A percentile compares a stretch with the other conserved stretches of the same genome.
phyloP scores from a whole-genome alignment of 1,139 yeast species.

The Saccharomyces hybrid region DNA sequence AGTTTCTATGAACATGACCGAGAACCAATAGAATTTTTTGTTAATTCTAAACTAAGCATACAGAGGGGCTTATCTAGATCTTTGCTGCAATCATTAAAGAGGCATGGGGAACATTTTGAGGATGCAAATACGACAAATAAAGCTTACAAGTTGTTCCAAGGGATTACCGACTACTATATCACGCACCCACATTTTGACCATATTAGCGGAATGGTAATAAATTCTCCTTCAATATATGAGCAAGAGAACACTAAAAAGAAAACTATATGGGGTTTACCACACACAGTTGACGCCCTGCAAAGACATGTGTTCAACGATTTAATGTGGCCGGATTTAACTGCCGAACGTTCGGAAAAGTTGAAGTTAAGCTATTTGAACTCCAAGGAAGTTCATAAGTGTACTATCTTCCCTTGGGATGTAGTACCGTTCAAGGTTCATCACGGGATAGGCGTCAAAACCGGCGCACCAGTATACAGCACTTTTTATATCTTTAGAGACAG shows the following conservation, averaged over 20 bases:
- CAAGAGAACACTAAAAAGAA: constrained; percentile 28
- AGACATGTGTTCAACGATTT: constrained; percentile 60
- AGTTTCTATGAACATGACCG: constrained; percentile 15
- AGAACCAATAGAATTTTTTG: constrained; percentile 12
- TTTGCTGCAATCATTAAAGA: neutral
- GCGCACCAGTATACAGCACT: constrained; percentile 35
- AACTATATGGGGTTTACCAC: constrained; percentile 45
- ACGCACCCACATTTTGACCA: constrained; percentile 88
- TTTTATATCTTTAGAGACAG: constrained; percentile 46
- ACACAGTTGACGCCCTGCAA: constrained; percentile 48
- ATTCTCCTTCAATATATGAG: constrained; percentile 52
- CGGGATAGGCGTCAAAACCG: constrained; percentile 12
- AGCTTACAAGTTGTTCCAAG: constrained; percentile 17
- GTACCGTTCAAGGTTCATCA: constrained; percentile 19
- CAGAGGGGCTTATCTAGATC: constrained; percentile 11
- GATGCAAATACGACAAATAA: constrained; percentile 2
- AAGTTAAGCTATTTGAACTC: neutral
- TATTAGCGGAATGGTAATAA: constrained; percentile 57
- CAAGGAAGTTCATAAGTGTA: neutral
- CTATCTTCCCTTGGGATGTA: constrained; percentile 18
- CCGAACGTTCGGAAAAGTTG: neutral
- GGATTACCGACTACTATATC: constrained; percentile 42
- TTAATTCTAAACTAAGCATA: constrained; percentile 7
- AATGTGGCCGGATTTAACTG: constrained; percentile 63
- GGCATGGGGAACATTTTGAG: neutral